Evolutionary conservation across 2,329 filamentous ascomycete species (phyloP).

Genomic region (Cryphonectria parasitica): DNA sequence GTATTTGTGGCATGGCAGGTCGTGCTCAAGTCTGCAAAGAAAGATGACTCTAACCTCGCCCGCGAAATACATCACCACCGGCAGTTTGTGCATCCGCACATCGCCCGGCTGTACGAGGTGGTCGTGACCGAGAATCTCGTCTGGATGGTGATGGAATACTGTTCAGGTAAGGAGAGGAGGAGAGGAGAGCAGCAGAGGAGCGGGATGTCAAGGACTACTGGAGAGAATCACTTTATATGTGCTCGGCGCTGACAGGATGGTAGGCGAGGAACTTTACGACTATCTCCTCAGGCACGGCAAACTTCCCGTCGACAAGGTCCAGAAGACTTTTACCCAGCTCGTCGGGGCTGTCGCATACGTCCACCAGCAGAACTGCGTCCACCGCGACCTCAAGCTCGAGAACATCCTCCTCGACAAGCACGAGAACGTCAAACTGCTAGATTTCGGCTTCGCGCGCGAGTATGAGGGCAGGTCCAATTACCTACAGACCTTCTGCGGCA

Average conservation of each 20-base stretch:
- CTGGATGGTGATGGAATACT: conserved; percentile 97
- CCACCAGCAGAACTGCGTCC: conserved; percentile 92
- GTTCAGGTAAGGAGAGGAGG: conserved; percentile 66
- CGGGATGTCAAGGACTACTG: not conserved
- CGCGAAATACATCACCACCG: conserved; percentile 98
- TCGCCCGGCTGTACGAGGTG: conserved; percentile 94
- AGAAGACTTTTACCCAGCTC: conserved; percentile 94
- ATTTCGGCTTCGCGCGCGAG: conserved; percentile 97
- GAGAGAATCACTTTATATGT: not conserved
- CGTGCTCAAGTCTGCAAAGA: conserved; percentile 96
- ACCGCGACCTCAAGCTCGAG: conserved; percentile 94
- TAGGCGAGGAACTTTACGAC: conserved; percentile 96
- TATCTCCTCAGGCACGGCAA: conserved; percentile 88
- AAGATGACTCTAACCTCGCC: conserved; percentile 92
- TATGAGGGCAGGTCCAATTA: conserved; percentile 96
- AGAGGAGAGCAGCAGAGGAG: conserved; percentile 2
- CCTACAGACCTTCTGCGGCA: conserved; percentile 96
- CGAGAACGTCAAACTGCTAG: conserved; percentile 95
- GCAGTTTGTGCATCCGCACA: conserved; percentile 96
- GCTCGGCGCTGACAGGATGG: conserved; percentile 36
- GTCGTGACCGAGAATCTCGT: conserved; percentile 95
- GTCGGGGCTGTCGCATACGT: conserved; percentile 95
- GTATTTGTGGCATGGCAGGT: conserved; percentile 61
- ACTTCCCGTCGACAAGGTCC: conserved; percentile 82
- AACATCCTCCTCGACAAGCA: conserved; percentile 96